Evolutionary conservation across 2,329 filamentous ascomycete genomes (phyloP).

Genomic region (Grosmannia clavigera): DNA sequence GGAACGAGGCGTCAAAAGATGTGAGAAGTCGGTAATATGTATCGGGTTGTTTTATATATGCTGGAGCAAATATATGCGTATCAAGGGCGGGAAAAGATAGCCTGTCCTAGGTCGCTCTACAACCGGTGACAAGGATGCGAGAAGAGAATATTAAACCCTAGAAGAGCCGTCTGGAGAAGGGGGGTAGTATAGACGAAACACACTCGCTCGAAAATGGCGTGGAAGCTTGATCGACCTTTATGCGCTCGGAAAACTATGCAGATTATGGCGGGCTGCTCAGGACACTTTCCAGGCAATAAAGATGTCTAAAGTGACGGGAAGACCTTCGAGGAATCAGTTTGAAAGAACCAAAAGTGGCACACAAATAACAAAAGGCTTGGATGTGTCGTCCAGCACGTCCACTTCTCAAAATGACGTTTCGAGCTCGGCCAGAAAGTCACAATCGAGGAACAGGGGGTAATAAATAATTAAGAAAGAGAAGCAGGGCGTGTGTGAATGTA

Average conservation of each 20-base stretch:
- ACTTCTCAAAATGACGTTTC: not conserved
- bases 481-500: not conserved
- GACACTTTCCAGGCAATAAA: not conserved
- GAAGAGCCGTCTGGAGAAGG: not conserved
- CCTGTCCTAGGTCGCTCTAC: constrained; percentile 2
- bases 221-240: constrained; percentile 14
- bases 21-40: not conserved
- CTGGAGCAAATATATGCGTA: not conserved
- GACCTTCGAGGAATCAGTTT: constrained; percentile 7
- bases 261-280: not conserved
- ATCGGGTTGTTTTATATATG: not conserved
- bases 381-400: constrained; percentile 1
- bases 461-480: not conserved
- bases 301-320: constrained; percentile 1
- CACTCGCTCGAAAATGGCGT: constrained; percentile 3
- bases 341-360: constrained; percentile 1
- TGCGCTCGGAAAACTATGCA: constrained; percentile 12
- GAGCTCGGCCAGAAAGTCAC: not conserved
- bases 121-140: constrained; percentile 1
- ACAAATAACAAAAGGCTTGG: not conserved
- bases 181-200: constrained; percentile 7
- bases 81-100: not conserved
- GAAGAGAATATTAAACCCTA: not conserved
- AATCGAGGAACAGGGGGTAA: not conserved
- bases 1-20: not conserved